phyloP scores from a whole-genome alignment of 148 eudicot species.

The Cornus suecica region DNA sequence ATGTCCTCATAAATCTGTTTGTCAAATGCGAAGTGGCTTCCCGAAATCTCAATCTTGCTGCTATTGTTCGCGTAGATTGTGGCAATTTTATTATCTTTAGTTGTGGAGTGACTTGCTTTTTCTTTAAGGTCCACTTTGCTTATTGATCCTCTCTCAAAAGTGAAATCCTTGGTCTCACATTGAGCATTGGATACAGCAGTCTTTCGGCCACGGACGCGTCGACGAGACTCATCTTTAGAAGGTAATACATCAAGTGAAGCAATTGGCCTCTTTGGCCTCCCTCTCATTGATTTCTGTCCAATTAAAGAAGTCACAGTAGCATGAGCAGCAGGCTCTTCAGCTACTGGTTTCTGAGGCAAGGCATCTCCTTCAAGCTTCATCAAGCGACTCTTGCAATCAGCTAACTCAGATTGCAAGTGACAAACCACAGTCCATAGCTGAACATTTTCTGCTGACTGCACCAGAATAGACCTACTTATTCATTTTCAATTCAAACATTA shows the following conservation, averaged over 20 bases:
- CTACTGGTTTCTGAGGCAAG: constrained; percentile 5
- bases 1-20: neutral
- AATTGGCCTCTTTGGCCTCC: constrained; percentile 18
- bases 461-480: neutral
- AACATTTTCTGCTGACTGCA: constrained; percentile 27
- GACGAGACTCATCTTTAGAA: constrained; percentile 2
- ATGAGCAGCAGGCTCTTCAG: constrained; percentile 1
- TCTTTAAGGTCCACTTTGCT: constrained; percentile 1
- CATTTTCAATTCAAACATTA: neutral
- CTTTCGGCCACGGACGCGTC: constrained; percentile 12
- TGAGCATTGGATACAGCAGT: constrained; percentile 2
- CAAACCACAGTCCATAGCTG: constrained; percentile 20
- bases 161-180: neutral
- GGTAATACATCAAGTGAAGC: constrained; percentile 6
- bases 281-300: constrained; percentile 17
- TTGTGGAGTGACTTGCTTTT: neutral
- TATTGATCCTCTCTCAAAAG: neutral
- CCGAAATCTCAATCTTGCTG: neutral
- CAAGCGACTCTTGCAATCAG: constrained; percentile 17
- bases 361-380: constrained; percentile 17
- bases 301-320: constrained; percentile 3
- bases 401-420: constrained; percentile 23
- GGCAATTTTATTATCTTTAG: neutral
- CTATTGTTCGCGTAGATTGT: neutral
- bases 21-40: neutral